Evolutionary conservation across 768 basidiomycete species (phyloP).

Genomic region (Dictyophora rubrovolvata): DNA sequence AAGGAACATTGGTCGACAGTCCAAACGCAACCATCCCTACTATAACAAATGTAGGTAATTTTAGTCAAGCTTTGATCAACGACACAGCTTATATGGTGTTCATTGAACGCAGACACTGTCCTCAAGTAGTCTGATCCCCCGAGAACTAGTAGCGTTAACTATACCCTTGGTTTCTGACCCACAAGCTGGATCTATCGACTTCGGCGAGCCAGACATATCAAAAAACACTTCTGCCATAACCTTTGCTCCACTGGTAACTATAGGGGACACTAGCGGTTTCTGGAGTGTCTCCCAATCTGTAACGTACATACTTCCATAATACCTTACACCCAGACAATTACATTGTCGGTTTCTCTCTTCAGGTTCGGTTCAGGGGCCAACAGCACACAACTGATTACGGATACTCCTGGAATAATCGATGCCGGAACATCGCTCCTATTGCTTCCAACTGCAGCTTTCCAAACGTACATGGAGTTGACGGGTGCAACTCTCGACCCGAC

Average conservation of each 20-base stretch:
- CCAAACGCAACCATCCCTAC: constrained; percentile 19
- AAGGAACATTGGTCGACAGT: constrained; percentile 11
- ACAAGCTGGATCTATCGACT: constrained; percentile 17
- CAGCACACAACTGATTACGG: background rate
- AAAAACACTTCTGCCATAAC: constrained; percentile 6
- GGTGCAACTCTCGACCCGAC: constrained; percentile 18
- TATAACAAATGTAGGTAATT: constrained; percentile 17
- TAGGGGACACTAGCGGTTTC: constrained; percentile 14
- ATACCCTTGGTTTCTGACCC: constrained; percentile 15
- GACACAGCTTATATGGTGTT: no score
- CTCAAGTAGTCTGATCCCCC: constrained; percentile 19
- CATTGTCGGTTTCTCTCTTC: background rate
- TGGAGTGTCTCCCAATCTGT: constrained; percentile 26
- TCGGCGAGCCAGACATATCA: constrained; percentile 15
- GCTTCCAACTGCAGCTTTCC: constrained; percentile 26
- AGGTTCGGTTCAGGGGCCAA: constrained; percentile 26
- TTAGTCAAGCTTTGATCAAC: background rate
- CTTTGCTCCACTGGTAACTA: constrained; percentile 13
- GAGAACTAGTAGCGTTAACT: constrained; percentile 19
- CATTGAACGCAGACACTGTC: background rate
- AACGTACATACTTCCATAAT: constrained; percentile 13
- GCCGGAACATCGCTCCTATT: constrained; percentile 27
- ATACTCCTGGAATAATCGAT: constrained; percentile 11
- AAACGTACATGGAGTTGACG: constrained; percentile 28
- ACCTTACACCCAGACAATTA: background rate